Conservation (phyloP, 2,329 filamentous ascomycete species). For the Phialocephala subalpina region DNA sequence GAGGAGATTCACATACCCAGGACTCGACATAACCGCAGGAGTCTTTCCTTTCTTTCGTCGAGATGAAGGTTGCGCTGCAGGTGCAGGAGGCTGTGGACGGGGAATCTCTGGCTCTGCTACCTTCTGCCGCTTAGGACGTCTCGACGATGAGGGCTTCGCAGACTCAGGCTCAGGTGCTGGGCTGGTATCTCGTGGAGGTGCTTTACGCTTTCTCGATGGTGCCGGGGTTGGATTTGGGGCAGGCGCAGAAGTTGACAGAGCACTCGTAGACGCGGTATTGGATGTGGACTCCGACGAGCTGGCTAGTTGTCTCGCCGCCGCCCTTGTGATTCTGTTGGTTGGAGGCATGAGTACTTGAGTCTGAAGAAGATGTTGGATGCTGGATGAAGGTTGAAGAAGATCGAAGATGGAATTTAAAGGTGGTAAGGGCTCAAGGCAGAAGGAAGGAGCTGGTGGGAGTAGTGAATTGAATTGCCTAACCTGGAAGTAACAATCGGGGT, state of each 20-base stretch:
- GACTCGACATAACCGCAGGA: constrained; percentile 74
- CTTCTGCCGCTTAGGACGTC: constrained; percentile 77
- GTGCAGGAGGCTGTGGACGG: constrained; percentile 47
- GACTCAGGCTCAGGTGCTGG: constrained; percentile 49
- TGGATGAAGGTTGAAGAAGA: constrained; percentile 20
- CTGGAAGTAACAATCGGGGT: constrained; percentile 30
- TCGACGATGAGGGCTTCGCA: constrained; percentile 52
- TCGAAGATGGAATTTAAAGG: constrained; percentile 20
- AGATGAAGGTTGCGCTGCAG: constrained; percentile 49
- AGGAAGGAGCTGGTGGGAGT: constrained; percentile 28
- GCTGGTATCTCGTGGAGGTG: constrained; percentile 60
- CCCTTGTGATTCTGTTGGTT: constrained; percentile 92
- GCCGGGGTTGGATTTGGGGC: constrained; percentile 53
- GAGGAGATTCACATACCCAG: constrained; percentile 62
- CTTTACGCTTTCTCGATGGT: constrained; percentile 80
- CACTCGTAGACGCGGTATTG: constrained; percentile 46
- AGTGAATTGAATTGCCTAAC: constrained; percentile 28
- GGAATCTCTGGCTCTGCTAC: constrained; percentile 57
- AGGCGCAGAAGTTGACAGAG: constrained; percentile 43
- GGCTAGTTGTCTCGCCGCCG: constrained; percentile 89
- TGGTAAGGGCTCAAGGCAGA: constrained; percentile 11
- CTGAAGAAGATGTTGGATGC: constrained; percentile 20
- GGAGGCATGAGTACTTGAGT: constrained; percentile 32
- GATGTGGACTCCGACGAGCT: constrained; percentile 49
- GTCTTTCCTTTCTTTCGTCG: constrained; percentile 68